Percentiles rank a stretch among this genome's conserved stretches.
These are phyloP conservation scores for Ophiocordyceps sinensis DNA, from an alignment of 2,329 filamentous ascomycete species.

Conservation along the genomic window DNA sequence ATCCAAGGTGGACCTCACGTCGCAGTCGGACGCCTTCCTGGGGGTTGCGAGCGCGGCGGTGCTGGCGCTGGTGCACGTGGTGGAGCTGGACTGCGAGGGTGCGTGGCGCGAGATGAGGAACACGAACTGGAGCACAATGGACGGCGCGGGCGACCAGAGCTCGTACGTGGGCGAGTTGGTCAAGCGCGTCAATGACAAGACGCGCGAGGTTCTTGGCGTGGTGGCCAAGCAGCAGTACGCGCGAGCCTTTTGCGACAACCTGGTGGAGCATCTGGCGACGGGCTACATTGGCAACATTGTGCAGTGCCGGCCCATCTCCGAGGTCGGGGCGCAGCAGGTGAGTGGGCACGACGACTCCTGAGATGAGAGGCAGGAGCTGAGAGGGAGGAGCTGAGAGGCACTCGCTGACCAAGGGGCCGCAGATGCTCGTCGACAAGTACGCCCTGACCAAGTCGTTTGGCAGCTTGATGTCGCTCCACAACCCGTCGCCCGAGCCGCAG, in stretches of 20 bases:
- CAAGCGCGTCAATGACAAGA: constrained; percentile 53
- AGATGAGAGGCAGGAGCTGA: too few species aligned
- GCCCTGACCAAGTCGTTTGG: constrained; percentile 69
- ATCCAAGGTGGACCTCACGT: constrained; percentile 71
- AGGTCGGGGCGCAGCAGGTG: constrained; percentile 86
- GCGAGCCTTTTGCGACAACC: constrained; percentile 83
- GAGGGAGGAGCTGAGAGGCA: too few species aligned
- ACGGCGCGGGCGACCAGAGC: constrained; percentile 85
- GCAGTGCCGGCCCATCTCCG: constrained; percentile 78
- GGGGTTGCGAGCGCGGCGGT: constrained; percentile 85
- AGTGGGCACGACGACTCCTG: constrained; percentile 6
- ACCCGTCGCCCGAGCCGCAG: constrained; percentile 26
- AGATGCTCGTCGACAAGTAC: constrained; percentile 96
- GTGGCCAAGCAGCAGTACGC: constrained; percentile 89
- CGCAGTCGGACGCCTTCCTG: constrained; percentile 88
- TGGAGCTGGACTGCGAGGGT: constrained; percentile 69
- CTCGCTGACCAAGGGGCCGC: neutral
- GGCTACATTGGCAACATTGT: constrained; percentile 75
- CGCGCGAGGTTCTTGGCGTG: constrained; percentile 59
- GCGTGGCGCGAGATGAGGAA: constrained; percentile 97
- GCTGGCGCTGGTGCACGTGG: constrained; percentile 66
- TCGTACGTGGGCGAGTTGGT: constrained; percentile 78
- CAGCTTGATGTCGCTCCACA: constrained; percentile 52
- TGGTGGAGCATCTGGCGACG: constrained; percentile 76
- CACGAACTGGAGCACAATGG: constrained; percentile 87